Base-by-base conservation (phyloP, 208 protist genomes). In the Leishmania martiniquensis region DNA sequence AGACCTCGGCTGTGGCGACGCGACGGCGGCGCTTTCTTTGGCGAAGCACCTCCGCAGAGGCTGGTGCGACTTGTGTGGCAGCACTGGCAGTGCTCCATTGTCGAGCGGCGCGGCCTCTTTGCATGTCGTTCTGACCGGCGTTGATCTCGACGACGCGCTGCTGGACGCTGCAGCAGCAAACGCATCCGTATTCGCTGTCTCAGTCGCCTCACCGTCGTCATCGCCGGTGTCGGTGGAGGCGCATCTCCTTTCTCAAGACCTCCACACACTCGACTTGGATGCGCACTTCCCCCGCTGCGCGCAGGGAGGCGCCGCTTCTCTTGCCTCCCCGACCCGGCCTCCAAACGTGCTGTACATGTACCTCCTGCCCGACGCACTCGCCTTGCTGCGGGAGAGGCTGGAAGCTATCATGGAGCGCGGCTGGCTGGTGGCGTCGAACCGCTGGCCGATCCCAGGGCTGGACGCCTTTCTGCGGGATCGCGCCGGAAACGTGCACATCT, bases 1-100 rank as follows among this genome's bases (percentile, higher is more conserved):
- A 5, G 91, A 95, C 74, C 76, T 95, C 6, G 92, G 92, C 59
- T 96, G 92, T 73, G 92, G 92, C 22, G 89, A 94, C 65, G 92
- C 89, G 29, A 74, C 74, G 1, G 88, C 89, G 4, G 63, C 93
- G 39, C 71, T 94, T 22, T 42, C 63, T 20, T 51, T 92, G 20
- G 76, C 76, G 7, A 55, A 69, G 42, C 72, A 72, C 54, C 47
- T 91, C 20, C 76, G 75, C 55, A 39, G 69, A n/a, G 71, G 83
- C 66, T 86, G 81, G 75, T 45, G 65, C 49, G 63, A 76, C 52
- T 65, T 79, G 47, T 63, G 67, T 45, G 69, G 49, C 29, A 59
- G 59, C 39, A 59, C 60, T 55, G 74, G 34, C 5, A 71, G 17
- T 12, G 54, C 44, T 13, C 10, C 51, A 55, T 55, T 44, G 34